Conservation (phyloP, 192 early-diverging fungal species). For the Mortierella antarctica region DNA sequence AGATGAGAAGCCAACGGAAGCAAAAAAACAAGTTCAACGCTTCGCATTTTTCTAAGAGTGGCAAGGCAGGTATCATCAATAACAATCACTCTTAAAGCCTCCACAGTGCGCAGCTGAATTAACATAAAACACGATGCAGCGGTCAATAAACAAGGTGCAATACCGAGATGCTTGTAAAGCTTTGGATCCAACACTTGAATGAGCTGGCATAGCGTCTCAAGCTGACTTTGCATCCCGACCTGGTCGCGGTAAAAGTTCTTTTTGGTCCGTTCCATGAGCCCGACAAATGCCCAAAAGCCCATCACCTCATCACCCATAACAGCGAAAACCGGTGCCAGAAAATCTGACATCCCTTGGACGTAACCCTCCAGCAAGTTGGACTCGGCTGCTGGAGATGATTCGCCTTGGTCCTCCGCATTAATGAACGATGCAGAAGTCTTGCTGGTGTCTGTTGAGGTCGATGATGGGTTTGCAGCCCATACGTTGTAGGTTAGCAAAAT, state of each 20-base stretch:
- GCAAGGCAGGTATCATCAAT: too few relatives aligned
- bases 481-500: slow-evolving; percentile 94
- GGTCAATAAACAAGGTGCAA: neutral
- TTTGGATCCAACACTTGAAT: slow-evolving; percentile 89
- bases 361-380: slow-evolving; percentile 69
- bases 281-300: slow-evolving; percentile 93
- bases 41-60: slow-evolving; percentile 71
- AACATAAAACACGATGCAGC: neutral
- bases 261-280: slow-evolving; percentile 92
- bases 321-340: slow-evolving; percentile 89
- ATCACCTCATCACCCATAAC: slow-evolving; percentile 90
- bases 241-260: slow-evolving; percentile 94
- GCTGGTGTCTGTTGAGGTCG: neutral
- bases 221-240: slow-evolving; percentile 91
- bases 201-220: slow-evolving; percentile 82
- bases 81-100: neutral
- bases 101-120: neutral
- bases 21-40: slow-evolving; percentile 96
- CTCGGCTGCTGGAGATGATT: slow-evolving; percentile 5
- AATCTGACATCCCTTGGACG: slow-evolving; percentile 98
- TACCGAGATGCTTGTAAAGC: slow-evolving; percentile 84
- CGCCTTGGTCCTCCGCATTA: neutral
- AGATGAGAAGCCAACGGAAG: slow-evolving; percentile 97
- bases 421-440: neutral
- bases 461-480: slow-evolving; percentile 45